Conservation (phyloP, 768 basidiomycete species). For the Trametes punicea region DNA sequence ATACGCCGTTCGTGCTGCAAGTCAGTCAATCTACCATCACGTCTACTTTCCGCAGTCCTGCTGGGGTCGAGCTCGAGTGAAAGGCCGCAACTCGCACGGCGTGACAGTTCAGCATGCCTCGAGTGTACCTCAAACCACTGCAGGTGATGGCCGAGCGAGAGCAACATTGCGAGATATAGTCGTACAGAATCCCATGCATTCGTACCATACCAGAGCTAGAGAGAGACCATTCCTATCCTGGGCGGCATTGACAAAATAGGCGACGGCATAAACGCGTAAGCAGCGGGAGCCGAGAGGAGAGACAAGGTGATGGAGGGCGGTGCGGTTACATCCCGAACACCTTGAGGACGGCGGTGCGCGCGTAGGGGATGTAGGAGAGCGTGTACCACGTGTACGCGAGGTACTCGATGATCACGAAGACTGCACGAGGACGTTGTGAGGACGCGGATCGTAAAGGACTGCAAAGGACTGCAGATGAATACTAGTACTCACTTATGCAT, state of each 20-base stretch:
- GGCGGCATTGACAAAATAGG: no score
- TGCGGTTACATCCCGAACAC: constrained; percentile 45
- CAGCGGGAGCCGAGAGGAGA: not conserved
- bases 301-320: not conserved
- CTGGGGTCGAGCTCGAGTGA: no score
- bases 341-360: constrained; percentile 68
- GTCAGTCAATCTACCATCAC: no score
- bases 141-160: no score
- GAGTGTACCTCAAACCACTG: no score
- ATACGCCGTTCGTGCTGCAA: no score
- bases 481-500: constrained; percentile 54
- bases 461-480: not conserved
- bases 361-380: constrained; percentile 89
- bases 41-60: no score
- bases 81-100: no score
- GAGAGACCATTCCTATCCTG: not conserved
- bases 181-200: constrained; percentile 9
- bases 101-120: no score
- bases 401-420: constrained; percentile 90
- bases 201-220: constrained; percentile 6
- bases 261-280: not conserved
- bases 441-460: not conserved
- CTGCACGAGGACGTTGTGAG: constrained; percentile 36
- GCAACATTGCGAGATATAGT: no score
- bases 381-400: constrained; percentile 90